phyloP scores from a whole-genome alignment of 352 stramenopile genomes.

The Phytophthora litchii region DNA sequence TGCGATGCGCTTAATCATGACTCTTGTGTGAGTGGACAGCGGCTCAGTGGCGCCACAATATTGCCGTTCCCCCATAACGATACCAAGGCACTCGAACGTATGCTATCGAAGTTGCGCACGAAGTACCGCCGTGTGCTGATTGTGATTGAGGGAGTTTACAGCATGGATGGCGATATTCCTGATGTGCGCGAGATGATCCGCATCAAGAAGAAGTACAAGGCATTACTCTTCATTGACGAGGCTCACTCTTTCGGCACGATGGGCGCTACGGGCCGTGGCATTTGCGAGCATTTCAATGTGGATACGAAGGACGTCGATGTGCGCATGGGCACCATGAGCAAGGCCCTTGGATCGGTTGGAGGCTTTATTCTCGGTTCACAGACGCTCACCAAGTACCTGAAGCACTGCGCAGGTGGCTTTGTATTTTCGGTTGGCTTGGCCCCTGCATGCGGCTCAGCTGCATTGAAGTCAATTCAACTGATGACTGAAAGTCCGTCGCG shows the following conservation, averaged over 20 bases:
- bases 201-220: conserved; percentile 77
- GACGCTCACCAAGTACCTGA: conserved; percentile 64
- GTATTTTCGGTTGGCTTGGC: conserved; percentile 82
- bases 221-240: conserved; percentile 65
- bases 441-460: conserved; percentile 67
- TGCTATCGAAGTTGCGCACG: conserved; percentile 68
- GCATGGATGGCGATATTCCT: conserved; percentile 75
- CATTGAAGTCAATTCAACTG: conserved; percentile 71
- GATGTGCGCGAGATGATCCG: conserved; percentile 56
- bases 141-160: conserved; percentile 70
- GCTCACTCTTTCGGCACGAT: conserved; percentile 76
- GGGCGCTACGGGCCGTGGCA: conserved; percentile 54
- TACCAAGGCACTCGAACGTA: conserved; percentile 69
- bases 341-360: conserved; percentile 67
- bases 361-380: conserved; percentile 66
- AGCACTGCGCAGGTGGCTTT: conserved; percentile 71
- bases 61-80: conserved; percentile 84
- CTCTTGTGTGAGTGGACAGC: conserved; percentile 78
- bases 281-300: conserved; percentile 58
- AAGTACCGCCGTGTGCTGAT: conserved; percentile 82
- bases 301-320: conserved; percentile 59
- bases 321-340: conserved; percentile 79
- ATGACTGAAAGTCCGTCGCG: conserved; percentile 64
- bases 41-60: conserved; percentile 78
- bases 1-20: conserved; percentile 84